Conservation (phyloP, 2,329 filamentous ascomycete genomes). For the Hymenoscyphus linearis region DNA sequence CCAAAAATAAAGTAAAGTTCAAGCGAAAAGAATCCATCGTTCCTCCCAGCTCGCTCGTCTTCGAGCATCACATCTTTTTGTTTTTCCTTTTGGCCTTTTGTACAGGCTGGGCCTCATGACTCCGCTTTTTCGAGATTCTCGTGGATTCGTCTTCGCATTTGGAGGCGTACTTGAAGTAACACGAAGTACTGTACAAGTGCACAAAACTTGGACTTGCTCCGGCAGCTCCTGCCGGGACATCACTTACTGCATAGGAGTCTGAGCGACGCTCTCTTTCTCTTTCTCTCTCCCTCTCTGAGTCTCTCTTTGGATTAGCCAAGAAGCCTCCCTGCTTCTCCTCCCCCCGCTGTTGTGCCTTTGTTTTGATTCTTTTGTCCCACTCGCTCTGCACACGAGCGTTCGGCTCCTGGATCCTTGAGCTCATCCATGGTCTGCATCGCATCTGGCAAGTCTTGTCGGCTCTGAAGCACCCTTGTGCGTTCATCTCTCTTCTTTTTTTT, state of each 20-base stretch:
- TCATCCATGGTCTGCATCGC: constrained; percentile 19
- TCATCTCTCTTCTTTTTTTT: too few species aligned
- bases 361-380: constrained; percentile 2
- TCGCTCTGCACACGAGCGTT: constrained; percentile 13
- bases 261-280: not conserved
- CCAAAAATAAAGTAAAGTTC: not conserved
- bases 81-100: too few species aligned
- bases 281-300: too few species aligned
- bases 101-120: too few species aligned
- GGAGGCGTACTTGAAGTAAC: not conserved
- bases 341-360: not conserved
- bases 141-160: constrained; percentile 10
- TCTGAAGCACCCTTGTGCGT: not conserved
- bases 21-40: not conserved
- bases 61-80: too few species aligned
- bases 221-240: constrained; percentile 9
- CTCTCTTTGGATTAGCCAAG: not conserved
- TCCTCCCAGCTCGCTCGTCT: constrained; percentile 3
- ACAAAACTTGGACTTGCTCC: constrained; percentile 3
- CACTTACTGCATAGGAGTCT: constrained; percentile 3
- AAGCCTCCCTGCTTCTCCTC: not conserved
- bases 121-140: not conserved
- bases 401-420: constrained; percentile 25
- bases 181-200: constrained; percentile 1
- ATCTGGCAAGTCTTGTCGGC: constrained; percentile 13